phyloP scores from a whole-genome alignment of 1,139 yeast species.

The Tardiomyces digboiensis region DNA sequence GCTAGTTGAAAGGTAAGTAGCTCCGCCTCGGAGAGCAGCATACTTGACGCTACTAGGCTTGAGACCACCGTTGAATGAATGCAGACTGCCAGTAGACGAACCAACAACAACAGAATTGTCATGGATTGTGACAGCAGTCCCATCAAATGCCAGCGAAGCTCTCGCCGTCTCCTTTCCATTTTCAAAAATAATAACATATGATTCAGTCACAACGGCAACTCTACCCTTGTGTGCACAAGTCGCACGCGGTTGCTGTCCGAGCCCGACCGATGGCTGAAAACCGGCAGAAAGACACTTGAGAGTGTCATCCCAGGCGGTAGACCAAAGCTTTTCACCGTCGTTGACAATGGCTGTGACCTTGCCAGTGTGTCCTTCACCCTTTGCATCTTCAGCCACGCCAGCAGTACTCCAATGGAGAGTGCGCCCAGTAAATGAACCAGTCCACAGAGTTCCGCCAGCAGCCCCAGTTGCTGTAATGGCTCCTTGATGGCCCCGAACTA shows the following conservation, averaged over 20 bases:
- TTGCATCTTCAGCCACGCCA: conserved; percentile 30
- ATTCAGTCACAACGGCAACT: conserved; percentile 40
- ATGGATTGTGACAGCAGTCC: conserved; percentile 6
- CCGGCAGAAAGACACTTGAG: conserved; percentile 19
- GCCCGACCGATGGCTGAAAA: conserved; percentile 16
- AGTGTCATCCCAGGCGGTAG: conserved; percentile 90
- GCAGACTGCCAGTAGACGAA: conserved; percentile 20
- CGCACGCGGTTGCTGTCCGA: conserved; percentile 59
- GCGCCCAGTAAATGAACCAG: conserved; percentile 85
- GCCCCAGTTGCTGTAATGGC: conserved; percentile 49
- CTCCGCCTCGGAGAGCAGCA: conserved; percentile 50
- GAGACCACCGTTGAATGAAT: conserved; percentile 7
- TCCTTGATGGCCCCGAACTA: conserved; percentile 71
- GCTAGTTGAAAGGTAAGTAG: conserved; percentile 57
- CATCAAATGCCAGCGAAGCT: neutral
- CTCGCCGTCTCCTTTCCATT: conserved; percentile 10
- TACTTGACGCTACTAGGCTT: conserved; percentile 11
- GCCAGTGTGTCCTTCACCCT: conserved; percentile 38
- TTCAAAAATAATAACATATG: conserved; percentile 31
- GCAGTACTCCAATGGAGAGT: conserved; percentile 47
- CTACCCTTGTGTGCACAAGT: conserved; percentile 26
- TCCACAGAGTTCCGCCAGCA: conserved; percentile 26
- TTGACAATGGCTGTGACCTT: conserved; percentile 39
- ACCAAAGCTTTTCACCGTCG: conserved; percentile 28
- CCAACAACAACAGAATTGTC: conserved; percentile 26